Evolutionary conservation across 371 early-diverging fungal genomes (phyloP).

Genomic region (Racocetra persica): DNA sequence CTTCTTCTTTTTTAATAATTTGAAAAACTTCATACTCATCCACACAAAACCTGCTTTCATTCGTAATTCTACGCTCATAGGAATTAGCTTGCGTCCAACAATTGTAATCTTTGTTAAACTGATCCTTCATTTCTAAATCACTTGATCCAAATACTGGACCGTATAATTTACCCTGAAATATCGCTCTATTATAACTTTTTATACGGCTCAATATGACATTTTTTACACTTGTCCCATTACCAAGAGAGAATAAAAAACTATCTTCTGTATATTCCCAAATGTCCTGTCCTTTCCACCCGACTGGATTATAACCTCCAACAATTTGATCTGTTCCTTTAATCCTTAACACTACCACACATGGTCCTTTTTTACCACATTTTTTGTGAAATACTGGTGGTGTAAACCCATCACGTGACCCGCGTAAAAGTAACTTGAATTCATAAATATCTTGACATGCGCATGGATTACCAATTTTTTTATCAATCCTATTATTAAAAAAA

Average conservation of each 20-base stretch:
- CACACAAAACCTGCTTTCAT: slow-evolving; percentile 7
- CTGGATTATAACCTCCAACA: slow-evolving; percentile 22
- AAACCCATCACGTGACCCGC: slow-evolving; percentile 21
- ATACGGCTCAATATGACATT: not conserved
- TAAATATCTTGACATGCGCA: not conserved
- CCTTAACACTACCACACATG: not conserved
- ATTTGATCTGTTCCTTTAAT: not conserved
- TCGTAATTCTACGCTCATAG: not conserved
- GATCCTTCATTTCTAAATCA: slow-evolving; percentile 31
- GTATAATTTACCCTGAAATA: slow-evolving; percentile 23
- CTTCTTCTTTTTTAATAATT: slow-evolving; percentile 2
- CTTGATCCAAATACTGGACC: slow-evolving; percentile 15
- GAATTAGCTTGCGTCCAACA: not conserved
- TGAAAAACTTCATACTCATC: slow-evolving; percentile 26
- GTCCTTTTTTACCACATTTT: slow-evolving; percentile 25
- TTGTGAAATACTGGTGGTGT: not conserved
- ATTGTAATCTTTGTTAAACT: not conserved
- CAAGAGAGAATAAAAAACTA: slow-evolving; percentile 24
- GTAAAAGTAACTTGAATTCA: slow-evolving; percentile 13
- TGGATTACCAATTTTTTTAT: not conserved
- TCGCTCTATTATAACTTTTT: not conserved
- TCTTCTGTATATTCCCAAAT: not conserved
- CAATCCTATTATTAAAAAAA: not conserved
- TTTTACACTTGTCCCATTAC: slow-evolving; percentile 6
- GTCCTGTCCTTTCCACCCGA: not conserved